Evolutionary conservation across 1,284 basidiomycete genomes (phyloP).

Genomic region (Cryptococcus sp.): DNA sequence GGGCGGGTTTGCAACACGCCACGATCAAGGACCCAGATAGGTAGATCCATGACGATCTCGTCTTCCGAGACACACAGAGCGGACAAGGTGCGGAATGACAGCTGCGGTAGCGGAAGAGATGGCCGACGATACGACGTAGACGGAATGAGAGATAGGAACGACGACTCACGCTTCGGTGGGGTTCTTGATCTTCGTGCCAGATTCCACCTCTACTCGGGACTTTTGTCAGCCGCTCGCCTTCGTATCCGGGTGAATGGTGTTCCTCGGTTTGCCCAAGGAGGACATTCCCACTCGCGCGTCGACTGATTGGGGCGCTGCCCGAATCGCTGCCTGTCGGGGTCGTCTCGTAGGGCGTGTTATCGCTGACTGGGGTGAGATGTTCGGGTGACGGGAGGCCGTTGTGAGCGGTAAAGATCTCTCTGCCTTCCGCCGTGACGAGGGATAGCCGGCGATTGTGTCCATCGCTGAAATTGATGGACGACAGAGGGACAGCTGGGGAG

Average conservation of each 20-base stretch:
- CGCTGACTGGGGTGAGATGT: constrained; percentile 46
- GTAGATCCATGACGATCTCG: too few relatives aligned
- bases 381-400: constrained; percentile 50
- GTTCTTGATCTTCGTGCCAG: constrained; percentile 40
- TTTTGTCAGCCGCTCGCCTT: constrained; percentile 29
- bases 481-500: constrained; percentile 47
- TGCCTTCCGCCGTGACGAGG: constrained; percentile 45
- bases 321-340: constrained; percentile 22
- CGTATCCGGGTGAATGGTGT: background rate
- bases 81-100: too few relatives aligned
- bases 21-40: too few relatives aligned
- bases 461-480: constrained; percentile 39
- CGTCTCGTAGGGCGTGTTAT: constrained; percentile 25
- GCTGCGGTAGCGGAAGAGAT: background rate
- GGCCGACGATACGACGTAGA: background rate
- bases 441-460: constrained; percentile 36
- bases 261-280: constrained; percentile 7
- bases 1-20: background rate
- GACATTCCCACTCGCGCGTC: constrained; percentile 22
- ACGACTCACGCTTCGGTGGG: constrained; percentile 29
- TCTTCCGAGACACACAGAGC: too few relatives aligned
- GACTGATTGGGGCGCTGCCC: constrained; percentile 19
- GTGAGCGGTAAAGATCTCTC: constrained; percentile 44
- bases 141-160: constrained; percentile 2
- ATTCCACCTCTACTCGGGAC: constrained; percentile 43